Evolutionary conservation across 2,329 filamentous ascomycete genomes (phyloP).

Genomic region (Aspergillus versicolor): DNA sequence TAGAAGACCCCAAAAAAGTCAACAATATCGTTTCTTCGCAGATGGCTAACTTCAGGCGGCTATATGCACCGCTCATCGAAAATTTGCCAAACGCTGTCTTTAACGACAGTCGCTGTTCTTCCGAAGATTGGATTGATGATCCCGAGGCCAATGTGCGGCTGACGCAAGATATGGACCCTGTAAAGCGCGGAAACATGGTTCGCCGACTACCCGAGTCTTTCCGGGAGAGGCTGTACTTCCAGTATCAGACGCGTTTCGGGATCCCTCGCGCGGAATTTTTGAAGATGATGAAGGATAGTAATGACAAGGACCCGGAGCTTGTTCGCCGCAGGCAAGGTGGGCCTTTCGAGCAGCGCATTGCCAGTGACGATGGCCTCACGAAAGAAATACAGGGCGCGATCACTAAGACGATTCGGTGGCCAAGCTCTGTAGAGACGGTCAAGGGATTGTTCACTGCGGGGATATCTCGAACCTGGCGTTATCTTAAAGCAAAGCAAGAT

Average conservation of each 20-base stretch:
- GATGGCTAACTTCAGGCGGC: constrained; percentile 82
- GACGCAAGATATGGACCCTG: constrained; percentile 87
- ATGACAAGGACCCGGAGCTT: constrained; percentile 63
- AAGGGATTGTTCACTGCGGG: constrained; percentile 84
- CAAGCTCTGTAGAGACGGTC: constrained; percentile 80
- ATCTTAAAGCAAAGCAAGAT: constrained; percentile 76
- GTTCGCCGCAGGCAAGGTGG: constrained; percentile 76
- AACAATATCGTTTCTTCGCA: constrained; percentile 92
- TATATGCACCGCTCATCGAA: constrained; percentile 86
- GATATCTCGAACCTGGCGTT: constrained; percentile 66
- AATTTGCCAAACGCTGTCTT: constrained; percentile 87
- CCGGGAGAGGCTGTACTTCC: constrained; percentile 86
- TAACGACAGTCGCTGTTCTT: constrained; percentile 60
- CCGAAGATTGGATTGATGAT: constrained; percentile 64
- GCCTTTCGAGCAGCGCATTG: constrained; percentile 83
- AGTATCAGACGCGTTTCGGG: constrained; percentile 86
- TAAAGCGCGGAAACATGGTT: constrained; percentile 94
- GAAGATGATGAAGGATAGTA: constrained; percentile 75
- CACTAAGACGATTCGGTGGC: constrained; percentile 86
- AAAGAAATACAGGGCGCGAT: constrained; percentile 73
- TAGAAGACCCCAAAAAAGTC: constrained; percentile 90
- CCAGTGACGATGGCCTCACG: constrained; percentile 66
- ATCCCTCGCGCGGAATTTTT: constrained; percentile 83
- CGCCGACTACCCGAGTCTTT: constrained; percentile 83
- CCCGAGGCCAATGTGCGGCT: constrained; percentile 65